Base-by-base conservation (phyloP, 768 basidiomycete species). In the Pulveroboletus sp. region DNA sequence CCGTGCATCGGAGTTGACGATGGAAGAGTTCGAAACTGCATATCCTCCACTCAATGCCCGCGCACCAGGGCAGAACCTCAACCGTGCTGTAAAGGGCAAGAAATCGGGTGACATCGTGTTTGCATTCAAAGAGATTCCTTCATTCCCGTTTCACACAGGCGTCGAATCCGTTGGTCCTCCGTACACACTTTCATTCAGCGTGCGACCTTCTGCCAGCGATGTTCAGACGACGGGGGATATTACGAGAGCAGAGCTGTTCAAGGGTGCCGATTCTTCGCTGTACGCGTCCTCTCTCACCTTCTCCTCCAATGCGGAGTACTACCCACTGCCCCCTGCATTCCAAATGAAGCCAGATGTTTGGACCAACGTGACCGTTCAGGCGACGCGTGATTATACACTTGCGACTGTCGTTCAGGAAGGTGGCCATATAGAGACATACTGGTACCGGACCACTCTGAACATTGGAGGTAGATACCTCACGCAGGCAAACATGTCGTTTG, bases 1-100 rank as follows among this genome's bases (percentile, higher is more conserved):
- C 12, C 71, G 73, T 27, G 29, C 51, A 1, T 65, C 66, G 1
- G 66, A 56, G 49, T 62, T 75, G 45, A 63, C 70, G 2, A 62
- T 63, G 16, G 58, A 55, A 1, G 62, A 73, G 40, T 76, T 76
- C 43, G 59, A 73, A 38, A 45, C 48, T 0, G 63, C 57, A 7
- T 75, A 75, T 47, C 66, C 66, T 10, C 44, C 52, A 0, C 59
- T 76, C 33, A 74, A 75, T 49, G 62, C 65, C 8, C 68, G 59
- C 0, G 72, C 72, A 0, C 75, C 73, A 0, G 73, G 71, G 9
- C 72, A 75, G 59, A 75, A 74, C 45, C 61, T 76, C 12, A 73
- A 75, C 40, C 69, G 73, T 39, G 67, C 58, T 43, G 68, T 72
- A n/a, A 33, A 58, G 43, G 56, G 61, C 14, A 55, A 56, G 43